These are phyloP conservation scores for Rosa hybrid DNA, from an alignment of 331 rosid species.

Conservation along the genomic window DNA sequence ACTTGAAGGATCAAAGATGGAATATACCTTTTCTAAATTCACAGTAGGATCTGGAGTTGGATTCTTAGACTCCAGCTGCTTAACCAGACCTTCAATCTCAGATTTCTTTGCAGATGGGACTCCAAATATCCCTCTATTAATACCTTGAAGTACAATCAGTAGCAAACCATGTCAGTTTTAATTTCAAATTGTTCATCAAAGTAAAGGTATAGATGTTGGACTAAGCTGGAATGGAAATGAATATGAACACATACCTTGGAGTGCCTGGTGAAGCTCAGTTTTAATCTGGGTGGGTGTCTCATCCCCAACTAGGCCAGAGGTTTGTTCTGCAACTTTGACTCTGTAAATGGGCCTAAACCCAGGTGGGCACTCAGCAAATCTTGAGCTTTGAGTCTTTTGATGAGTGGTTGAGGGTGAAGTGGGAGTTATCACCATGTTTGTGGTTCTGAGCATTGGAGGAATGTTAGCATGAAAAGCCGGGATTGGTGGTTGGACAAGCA, in stretches of 20 bases:
- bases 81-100: conserved; percentile 65
- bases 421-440: conserved; percentile 33
- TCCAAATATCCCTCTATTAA: conserved; percentile 83
- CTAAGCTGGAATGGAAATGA: not conserved
- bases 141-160: conserved; percentile 44
- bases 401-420: conserved; percentile 24
- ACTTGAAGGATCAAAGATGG: not conserved
- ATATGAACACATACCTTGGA: conserved; percentile 48
- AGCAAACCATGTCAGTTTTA: conserved; percentile 30
- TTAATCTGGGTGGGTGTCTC: conserved; percentile 49
- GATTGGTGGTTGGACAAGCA: conserved; percentile 45
- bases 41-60: conserved; percentile 74
- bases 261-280: conserved; percentile 43
- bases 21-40: conserved; percentile 60
- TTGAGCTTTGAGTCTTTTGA: conserved; percentile 32
- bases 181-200: not conserved
- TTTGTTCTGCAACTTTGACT: conserved; percentile 46
- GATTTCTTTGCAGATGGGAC: conserved; percentile 64
- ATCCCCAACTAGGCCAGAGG: conserved; percentile 46
- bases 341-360: conserved; percentile 40
- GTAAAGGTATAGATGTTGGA: not conserved
- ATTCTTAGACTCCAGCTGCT: conserved; percentile 64
- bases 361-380: conserved; percentile 42
- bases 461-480: conserved; percentile 29
- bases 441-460: conserved; percentile 33